A percentile compares a stretch with the other conserved stretches of the same genome.
phyloP scores from a whole-genome alignment of 2,329 filamentous ascomycete species.

The Xenoacremonium recifei region DNA sequence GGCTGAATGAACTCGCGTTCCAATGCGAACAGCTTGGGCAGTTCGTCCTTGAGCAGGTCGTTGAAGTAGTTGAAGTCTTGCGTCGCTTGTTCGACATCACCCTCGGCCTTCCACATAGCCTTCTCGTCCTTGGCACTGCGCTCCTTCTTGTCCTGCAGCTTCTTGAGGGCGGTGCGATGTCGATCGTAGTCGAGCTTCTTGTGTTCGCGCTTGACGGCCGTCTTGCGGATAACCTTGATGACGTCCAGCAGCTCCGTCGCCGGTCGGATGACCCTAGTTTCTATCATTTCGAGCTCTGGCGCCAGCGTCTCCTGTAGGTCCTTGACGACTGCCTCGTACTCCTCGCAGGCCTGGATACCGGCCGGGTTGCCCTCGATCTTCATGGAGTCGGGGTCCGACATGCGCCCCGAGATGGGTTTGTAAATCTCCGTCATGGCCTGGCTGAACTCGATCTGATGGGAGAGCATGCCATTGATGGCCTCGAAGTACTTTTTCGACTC shows the following conservation, averaged over 20 bases:
- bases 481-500: constrained; percentile 97
- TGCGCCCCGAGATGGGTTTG: constrained; percentile 93
- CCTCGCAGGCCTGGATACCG: constrained; percentile 91
- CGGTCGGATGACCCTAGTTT: constrained; percentile 83
- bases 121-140: constrained; percentile 96
- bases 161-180: constrained; percentile 79
- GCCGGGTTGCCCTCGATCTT: constrained; percentile 84
- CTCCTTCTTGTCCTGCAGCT: constrained; percentile 96
- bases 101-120: constrained; percentile 92
- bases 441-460: constrained; percentile 97
- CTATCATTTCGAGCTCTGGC: constrained; percentile 97
- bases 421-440: constrained; percentile 95
- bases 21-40: constrained; percentile 85
- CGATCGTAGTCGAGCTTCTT: constrained; percentile 97
- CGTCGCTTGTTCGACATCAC: constrained; percentile 84
- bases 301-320: constrained; percentile 85
- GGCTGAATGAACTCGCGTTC: constrained; percentile 95
- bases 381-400: constrained; percentile 87
- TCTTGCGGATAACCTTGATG: constrained; percentile 92
- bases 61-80: constrained; percentile 99
- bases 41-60: constrained; percentile 90
- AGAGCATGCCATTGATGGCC: constrained; percentile 96
- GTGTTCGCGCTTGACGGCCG: constrained; percentile 85
- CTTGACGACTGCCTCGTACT: constrained; percentile 88
- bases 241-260: constrained; percentile 92